phyloP scores from a whole-genome alignment of 2,329 filamentous ascomycete genomes.

The Boeremia exigua region DNA sequence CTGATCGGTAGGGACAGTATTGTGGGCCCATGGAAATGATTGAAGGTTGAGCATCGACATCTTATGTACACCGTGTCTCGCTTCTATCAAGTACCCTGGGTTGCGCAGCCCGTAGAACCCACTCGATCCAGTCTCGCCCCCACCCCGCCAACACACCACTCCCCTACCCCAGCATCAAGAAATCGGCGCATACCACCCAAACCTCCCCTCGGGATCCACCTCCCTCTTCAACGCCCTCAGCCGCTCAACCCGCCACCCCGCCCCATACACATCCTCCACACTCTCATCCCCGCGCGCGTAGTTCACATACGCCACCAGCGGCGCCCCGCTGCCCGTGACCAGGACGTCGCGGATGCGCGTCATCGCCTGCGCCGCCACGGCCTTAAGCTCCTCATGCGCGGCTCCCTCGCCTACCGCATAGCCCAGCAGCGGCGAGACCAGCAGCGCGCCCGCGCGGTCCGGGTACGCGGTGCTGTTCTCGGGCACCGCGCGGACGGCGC shows the following conservation, averaged over 20 bases:
- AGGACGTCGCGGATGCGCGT: background rate
- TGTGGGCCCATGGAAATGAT: too few relatives aligned
- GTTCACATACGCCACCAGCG: constrained; percentile 39
- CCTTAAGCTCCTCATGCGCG: too few relatives aligned
- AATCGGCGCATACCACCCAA: constrained; percentile 40
- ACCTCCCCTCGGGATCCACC: constrained; percentile 42
- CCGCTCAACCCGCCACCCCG: constrained; percentile 42
- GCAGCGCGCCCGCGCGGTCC: constrained; percentile 17
- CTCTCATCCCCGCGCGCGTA: constrained; percentile 41
- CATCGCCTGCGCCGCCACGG: background rate
- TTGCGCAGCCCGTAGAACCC: too few relatives aligned
- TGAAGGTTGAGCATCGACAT: too few relatives aligned
- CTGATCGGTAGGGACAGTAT: too few relatives aligned
- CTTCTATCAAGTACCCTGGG: too few relatives aligned
- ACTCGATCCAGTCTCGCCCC: too few relatives aligned
- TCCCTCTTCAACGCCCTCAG: constrained; percentile 40
- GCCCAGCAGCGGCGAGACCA: too few relatives aligned
- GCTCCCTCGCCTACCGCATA: too few relatives aligned
- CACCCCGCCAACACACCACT: too few relatives aligned
- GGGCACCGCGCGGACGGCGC: constrained; percentile 23
- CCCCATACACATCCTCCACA: constrained; percentile 42
- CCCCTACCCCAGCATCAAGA: too few relatives aligned
- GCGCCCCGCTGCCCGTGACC: background rate
- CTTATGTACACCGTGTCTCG: too few relatives aligned
- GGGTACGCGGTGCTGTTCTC: constrained; percentile 31